Conservation (phyloP, 177 flowering plant genomes). For the Vitis hybrid region DNA sequence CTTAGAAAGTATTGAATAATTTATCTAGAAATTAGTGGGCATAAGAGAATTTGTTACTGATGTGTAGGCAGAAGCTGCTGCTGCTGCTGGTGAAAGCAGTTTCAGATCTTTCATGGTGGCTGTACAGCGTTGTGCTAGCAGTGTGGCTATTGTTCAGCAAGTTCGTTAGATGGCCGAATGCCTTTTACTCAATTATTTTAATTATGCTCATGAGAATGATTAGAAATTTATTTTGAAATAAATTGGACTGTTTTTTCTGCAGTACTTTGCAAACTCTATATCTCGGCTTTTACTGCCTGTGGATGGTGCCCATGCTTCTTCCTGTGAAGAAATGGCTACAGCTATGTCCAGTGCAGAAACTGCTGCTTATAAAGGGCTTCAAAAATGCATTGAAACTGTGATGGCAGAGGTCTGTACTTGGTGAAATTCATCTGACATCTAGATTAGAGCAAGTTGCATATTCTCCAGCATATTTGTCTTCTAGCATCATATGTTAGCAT, state of each 20-base stretch:
- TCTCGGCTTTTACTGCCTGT: slow-evolving; percentile 92
- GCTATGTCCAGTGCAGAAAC: slow-evolving; percentile 97
- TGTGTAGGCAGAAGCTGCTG: slow-evolving; percentile 97
- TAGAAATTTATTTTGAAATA: neutral
- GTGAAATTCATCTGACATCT: slow-evolving; percentile 3
- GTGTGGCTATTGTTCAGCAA: slow-evolving; percentile 98
- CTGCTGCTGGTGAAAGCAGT: slow-evolving; percentile 99
- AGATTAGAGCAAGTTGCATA: neutral
- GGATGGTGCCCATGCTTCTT: slow-evolving; percentile 99
- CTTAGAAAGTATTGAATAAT: neutral
- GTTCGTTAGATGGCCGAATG: slow-evolving; percentile 36
- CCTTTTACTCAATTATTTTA: neutral
- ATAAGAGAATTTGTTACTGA: slow-evolving; percentile 8
- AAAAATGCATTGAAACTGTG: slow-evolving; percentile 96
- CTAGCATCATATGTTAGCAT: neutral
- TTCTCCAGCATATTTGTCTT: neutral
- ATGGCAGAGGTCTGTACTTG: slow-evolving; percentile 88
- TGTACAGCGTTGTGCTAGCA: slow-evolving; percentile 96
- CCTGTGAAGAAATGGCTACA: slow-evolving; percentile 96
- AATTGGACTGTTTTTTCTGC: slow-evolving; percentile 20
- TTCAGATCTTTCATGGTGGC: slow-evolving; percentile 99
- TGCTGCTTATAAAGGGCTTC: slow-evolving; percentile 97
- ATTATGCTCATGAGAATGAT: neutral
- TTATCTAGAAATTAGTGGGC: slow-evolving; percentile 1
- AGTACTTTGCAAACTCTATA: slow-evolving; percentile 93